phyloP scores from a whole-genome alignment of 768 basidiomycete species.

The Xerocomus spinulosus region DNA sequence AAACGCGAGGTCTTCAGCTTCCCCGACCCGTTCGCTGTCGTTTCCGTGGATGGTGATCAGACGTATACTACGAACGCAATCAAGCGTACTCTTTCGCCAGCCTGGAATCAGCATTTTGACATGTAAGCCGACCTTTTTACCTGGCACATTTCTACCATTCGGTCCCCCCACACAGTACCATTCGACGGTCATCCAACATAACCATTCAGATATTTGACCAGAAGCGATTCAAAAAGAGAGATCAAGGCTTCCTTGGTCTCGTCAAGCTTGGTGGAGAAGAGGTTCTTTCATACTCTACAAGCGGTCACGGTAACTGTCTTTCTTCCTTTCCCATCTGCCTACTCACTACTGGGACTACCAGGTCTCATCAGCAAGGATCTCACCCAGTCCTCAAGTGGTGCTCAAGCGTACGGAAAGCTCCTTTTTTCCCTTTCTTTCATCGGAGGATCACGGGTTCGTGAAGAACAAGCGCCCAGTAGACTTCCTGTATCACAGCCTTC shows the following conservation, averaged over 20 bases:
- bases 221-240: conserved; percentile 80
- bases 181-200: conserved; percentile 71
- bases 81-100: conserved; percentile 62
- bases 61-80: conserved; percentile 71
- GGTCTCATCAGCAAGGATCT: conserved; percentile 71
- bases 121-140: conserved; percentile 48
- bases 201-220: conserved; percentile 89
- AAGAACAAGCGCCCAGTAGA: conserved; percentile 14
- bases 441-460: conserved; percentile 18
- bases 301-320: conserved; percentile 39
- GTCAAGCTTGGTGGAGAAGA: conserved; percentile 53
- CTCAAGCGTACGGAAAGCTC: conserved; percentile 76
- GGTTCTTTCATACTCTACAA: conserved; percentile 45
- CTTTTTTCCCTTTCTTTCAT: conserved; percentile 55
- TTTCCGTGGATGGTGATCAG: conserved; percentile 83
- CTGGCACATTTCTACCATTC: background rate
- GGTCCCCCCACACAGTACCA: conserved; percentile 40
- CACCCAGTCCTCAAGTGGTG: conserved; percentile 20
- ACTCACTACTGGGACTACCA: conserved; percentile 22
- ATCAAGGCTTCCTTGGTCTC: conserved; percentile 72
- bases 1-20: conserved; percentile 78
- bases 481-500: conserved; percentile 15
- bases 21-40: conserved; percentile 85
- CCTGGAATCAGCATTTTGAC: conserved; percentile 86
- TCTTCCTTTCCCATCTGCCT: background rate